These are phyloP conservation scores for Diaporthe caulivora DNA, from an alignment of 2,329 filamentous ascomycete genomes.

Conservation along the genomic window DNA sequence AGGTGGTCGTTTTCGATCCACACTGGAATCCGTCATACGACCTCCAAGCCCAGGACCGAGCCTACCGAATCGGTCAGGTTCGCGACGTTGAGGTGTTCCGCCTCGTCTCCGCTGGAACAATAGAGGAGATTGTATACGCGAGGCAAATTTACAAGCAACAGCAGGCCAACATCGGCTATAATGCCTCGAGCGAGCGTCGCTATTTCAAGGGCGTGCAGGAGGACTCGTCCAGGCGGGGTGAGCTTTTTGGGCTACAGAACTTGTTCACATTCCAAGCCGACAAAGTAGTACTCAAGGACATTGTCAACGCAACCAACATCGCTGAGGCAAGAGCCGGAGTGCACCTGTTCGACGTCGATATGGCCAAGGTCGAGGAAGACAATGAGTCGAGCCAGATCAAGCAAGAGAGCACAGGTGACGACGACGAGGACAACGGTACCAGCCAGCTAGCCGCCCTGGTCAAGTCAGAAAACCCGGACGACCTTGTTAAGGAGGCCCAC, in stretches of 20 bases:
- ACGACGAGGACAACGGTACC: conserved; percentile 75
- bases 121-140: conserved; percentile 97
- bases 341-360: conserved; percentile 80
- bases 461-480: conserved; percentile 58
- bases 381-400: conserved; percentile 55
- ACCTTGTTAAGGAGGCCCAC: conserved; percentile 52
- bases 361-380: conserved; percentile 69
- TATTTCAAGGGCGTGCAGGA: conserved; percentile 98
- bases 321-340: conserved; percentile 92
- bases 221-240: conserved; percentile 83
- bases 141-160: conserved; percentile 99
- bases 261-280: conserved; percentile 86
- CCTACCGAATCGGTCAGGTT: conserved; percentile 93
- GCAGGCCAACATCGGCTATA: conserved; percentile 97
- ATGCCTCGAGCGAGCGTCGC: conserved; percentile 88
- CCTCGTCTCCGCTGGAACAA: conserved; percentile 88
- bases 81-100: conserved; percentile 96
- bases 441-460: conserved; percentile 77
- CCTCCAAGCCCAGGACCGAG: conserved; percentile 94
- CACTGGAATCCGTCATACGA: conserved; percentile 98
- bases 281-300: conserved; percentile 87
- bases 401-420: conserved; percentile 57
- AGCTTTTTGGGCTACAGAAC: conserved; percentile 92
- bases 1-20: conserved; percentile 96
- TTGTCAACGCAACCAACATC: conserved; percentile 98